Percentiles rank a stretch among this genome's conserved stretches.
These are phyloP conservation scores for Seiridium cupressi DNA, from an alignment of 2,329 filamentous ascomycete species.

Conservation along the genomic window DNA sequence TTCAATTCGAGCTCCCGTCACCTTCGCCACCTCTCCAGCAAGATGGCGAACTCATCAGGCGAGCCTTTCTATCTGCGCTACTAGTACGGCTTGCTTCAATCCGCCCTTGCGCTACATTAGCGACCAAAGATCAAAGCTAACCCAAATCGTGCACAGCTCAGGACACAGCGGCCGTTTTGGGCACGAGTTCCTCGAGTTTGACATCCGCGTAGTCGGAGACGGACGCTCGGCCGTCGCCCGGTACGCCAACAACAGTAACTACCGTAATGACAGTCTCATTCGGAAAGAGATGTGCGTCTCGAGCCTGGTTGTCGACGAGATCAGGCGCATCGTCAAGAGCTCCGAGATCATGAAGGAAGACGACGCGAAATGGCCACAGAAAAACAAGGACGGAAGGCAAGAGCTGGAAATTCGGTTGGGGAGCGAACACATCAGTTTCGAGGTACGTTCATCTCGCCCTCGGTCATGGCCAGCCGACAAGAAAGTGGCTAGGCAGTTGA, in stretches of 20 bases:
- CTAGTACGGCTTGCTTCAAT: constrained; percentile 66
- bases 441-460: constrained; percentile 56
- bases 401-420: constrained; percentile 93
- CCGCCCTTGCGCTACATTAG: background rate
- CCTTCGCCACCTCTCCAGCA: background rate
- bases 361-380: constrained; percentile 96
- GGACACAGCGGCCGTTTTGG: constrained; percentile 96
- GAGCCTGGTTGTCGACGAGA: constrained; percentile 84
- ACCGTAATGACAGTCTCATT: constrained; percentile 96
- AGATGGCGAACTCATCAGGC: constrained; percentile 30
- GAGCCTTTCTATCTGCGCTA: constrained; percentile 96
- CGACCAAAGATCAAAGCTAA: background rate
- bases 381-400: constrained; percentile 98
- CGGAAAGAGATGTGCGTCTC: constrained; percentile 99
- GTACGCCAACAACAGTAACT: constrained; percentile 99
- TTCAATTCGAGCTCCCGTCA: background rate
- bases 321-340: constrained; percentile 94
- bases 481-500: background rate
- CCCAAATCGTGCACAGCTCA: constrained; percentile 59
- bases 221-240: constrained; percentile 89
- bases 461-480: background rate
- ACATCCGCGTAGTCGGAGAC: constrained; percentile 89
- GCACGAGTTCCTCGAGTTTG: constrained; percentile 98
- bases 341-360: constrained; percentile 99
- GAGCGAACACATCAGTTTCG: constrained; percentile 95